These are phyloP conservation scores for Macroventuria anomochaeta DNA, from an alignment of 2,329 filamentous ascomycete species.

Conservation along the genomic window DNA sequence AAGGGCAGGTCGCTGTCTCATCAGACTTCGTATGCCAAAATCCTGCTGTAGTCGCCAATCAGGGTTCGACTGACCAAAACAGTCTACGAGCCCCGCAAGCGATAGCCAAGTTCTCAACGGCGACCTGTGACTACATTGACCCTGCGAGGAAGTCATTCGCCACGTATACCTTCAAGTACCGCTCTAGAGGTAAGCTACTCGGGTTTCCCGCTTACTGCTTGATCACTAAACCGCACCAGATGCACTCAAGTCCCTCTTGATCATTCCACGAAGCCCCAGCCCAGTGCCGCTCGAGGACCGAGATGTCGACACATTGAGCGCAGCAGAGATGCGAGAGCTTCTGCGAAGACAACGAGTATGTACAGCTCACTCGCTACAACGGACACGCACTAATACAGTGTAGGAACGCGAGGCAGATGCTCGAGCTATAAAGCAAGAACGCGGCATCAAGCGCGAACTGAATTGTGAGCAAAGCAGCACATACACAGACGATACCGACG, in stretches of 20 bases:
- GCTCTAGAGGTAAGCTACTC: constrained; percentile 19
- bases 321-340: constrained; percentile 28
- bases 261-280: constrained; percentile 40
- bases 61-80: too few species aligned
- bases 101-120: rapidly evolving
- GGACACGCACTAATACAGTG: background rate
- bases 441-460: constrained; percentile 17
- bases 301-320: constrained; percentile 17
- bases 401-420: constrained; percentile 7
- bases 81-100: background rate
- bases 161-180: constrained; percentile 29
- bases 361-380: background rate
- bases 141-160: constrained; percentile 14
- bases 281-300: constrained; percentile 29
- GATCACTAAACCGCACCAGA: constrained; percentile 10
- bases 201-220: background rate
- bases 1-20: constrained; percentile 28
- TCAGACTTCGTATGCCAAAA: constrained; percentile 14
- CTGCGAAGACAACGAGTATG: constrained; percentile 23
- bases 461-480: constrained; percentile 14
- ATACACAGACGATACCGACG: background rate
- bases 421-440: constrained; percentile 14
- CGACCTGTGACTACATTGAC: background rate
- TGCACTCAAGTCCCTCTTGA: constrained; percentile 39
- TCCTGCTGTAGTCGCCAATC: too few species aligned